Conservation (phyloP, 2,329 filamentous ascomycete genomes). For the Nigrospora osmanthi region DNA sequence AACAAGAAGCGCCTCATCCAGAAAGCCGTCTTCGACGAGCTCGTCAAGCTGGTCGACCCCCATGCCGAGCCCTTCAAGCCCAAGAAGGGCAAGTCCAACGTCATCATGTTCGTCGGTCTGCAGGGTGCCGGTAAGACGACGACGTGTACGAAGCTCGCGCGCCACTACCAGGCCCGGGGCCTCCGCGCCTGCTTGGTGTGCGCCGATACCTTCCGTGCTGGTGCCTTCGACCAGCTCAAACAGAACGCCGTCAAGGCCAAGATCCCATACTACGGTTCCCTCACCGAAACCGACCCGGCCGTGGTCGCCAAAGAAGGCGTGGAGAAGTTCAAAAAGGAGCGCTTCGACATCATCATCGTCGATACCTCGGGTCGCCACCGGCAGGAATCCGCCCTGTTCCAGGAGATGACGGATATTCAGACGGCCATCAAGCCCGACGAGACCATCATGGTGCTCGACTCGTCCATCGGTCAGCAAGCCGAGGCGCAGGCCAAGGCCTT, state of each 20-base stretch:
- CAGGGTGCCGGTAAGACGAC: slow-evolving; percentile 98
- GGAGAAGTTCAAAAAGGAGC: slow-evolving; percentile 98
- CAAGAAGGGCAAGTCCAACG: slow-evolving; percentile 90
- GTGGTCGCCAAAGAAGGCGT: slow-evolving; percentile 93
- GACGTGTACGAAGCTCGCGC: slow-evolving; percentile 91
- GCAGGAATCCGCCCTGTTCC: slow-evolving; percentile 90
- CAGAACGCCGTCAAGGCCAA: slow-evolving; percentile 99
- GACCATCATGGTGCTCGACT: slow-evolving; percentile 96
- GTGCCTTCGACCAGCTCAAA: slow-evolving; percentile 96
- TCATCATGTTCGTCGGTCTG: slow-evolving; percentile 99
- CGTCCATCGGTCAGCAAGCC: slow-evolving; percentile 92
- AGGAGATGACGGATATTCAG: slow-evolving; percentile 97
- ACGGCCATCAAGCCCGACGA: slow-evolving; percentile 84
- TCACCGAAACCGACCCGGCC: slow-evolving; percentile 93
- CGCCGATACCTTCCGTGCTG: slow-evolving; percentile 96
- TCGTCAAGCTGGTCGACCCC: slow-evolving; percentile 91
- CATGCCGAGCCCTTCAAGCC: slow-evolving; percentile 94
- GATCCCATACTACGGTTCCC: slow-evolving; percentile 94
- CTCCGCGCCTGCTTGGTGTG: slow-evolving; percentile 93
- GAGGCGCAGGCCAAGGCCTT: slow-evolving; percentile 93
- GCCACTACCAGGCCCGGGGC: slow-evolving; percentile 88
- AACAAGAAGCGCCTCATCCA: slow-evolving; percentile 99
- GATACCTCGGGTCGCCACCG: slow-evolving; percentile 93
- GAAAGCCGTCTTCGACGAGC: slow-evolving; percentile 94
- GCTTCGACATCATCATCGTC: slow-evolving; percentile 97